Base-by-base conservation (phyloP, 2,329 filamentous ascomycete species). In the Paraphoma sp. region DNA sequence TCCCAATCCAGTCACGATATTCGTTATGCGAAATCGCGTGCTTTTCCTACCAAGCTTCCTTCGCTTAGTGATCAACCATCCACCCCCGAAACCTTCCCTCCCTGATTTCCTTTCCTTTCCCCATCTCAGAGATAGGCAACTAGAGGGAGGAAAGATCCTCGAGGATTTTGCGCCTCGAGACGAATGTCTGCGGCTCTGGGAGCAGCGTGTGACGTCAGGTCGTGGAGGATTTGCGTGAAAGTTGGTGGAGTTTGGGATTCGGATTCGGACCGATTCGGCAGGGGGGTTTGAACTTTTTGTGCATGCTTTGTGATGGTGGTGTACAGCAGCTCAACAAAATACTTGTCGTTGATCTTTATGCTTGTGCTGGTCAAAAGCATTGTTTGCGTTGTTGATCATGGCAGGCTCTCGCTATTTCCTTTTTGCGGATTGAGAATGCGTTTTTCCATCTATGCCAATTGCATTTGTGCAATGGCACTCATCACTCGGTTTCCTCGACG, bases 401-500 rank as follows among this genome's bases (percentile, higher is more conserved):
- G 33, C 9, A 6, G 14, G 3, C 10, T 36, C 10, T 36, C 33
- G 33, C 33, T 23, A 5, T 4, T 36, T 14, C 3, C 14, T 6
- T 36, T 36, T 36, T 3, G 10, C 10, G 33, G 33, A 3, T 36
- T 36, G 23, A 23, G 23, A 36, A 3, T 36, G 10, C 33, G 10
- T 36, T 14, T 3, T 36, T 36, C 14, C 33, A 36, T 36, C 3
- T 6, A 36, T 36, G 33, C 14, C 14, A 10, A 23, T 36, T 14
- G 33, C 9, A 36, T 10, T 36, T 14, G 33, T 36, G 33, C 3
- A 36, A 10, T 10, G 2, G 14, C 10, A 36, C 30, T 64, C 53
- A 64, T 64, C 53, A 64, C 54, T 60, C 51, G 41, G 51, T 53
- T 58, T 69, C 65, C 48, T 72, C 68, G 38, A 68, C 62, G 54